These are phyloP conservation scores for Fermentozyma sake DNA, from an alignment of 1,139 yeast species.

Conservation along the genomic window DNA sequence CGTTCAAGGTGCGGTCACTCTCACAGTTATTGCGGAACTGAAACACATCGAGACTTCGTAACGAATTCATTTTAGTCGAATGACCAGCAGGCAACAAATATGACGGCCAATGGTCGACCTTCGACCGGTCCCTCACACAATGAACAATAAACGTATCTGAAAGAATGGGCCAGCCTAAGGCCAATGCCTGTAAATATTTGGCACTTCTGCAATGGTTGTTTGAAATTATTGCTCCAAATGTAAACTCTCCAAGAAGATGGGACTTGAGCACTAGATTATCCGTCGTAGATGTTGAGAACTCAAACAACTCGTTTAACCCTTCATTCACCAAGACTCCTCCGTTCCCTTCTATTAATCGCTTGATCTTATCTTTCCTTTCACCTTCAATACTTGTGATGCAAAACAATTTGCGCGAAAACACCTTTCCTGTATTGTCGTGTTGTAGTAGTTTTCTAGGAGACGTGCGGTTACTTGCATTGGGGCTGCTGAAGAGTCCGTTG, in stretches of 20 bases:
- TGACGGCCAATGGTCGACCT: conserved; percentile 39
- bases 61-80: conserved; percentile 31
- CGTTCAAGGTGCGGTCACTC: conserved; percentile 16
- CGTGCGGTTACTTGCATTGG: conserved; percentile 3
- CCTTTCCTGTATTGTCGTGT: conserved; percentile 4
- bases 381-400: conserved; percentile 35
- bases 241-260: conserved; percentile 16
- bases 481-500: conserved; percentile 7
- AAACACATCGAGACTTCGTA: conserved; percentile 40
- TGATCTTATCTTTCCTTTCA: conserved; percentile 31
- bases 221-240: conserved; percentile 66
- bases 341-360: conserved; percentile 33
- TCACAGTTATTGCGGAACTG: conserved; percentile 31
- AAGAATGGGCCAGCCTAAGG: conserved; percentile 85
- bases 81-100: conserved; percentile 75
- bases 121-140: conserved; percentile 27
- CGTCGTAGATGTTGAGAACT: conserved; percentile 11
- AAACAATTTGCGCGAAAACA: conserved; percentile 26
- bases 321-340: conserved; percentile 54
- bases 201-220: conserved; percentile 57
- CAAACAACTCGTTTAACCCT: conserved; percentile 38
- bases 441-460: conserved; percentile 2
- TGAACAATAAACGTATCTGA: conserved; percentile 59
- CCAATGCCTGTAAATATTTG: conserved; percentile 79
- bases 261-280: conserved; percentile 10